Evolutionary conservation across 2,329 filamentous ascomycete species (phyloP), one percentile per base, ranked within the genome.

Genomic region (Periglandula ipomoeae): DNA sequence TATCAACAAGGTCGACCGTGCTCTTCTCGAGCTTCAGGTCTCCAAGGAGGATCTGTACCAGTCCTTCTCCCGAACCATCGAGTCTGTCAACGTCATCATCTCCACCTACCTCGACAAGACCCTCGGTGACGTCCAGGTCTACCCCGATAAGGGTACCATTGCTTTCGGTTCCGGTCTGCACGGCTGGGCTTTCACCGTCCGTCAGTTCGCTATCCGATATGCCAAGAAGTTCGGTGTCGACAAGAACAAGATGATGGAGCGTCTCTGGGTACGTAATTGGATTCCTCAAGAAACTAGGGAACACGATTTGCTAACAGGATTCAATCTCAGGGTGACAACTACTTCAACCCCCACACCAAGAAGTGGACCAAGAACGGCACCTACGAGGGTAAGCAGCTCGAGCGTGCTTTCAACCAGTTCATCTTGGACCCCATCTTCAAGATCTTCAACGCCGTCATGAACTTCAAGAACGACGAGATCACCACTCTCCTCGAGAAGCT

Each of bases 1-100:
- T 75, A 96, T 98, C 84, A 98, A 98, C 89, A 98, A 98, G 87
- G 93, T 98, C 74, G 93, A 98, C 71, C 91, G 93, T 78, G 90
- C 93, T 75, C 88, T 98, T 69, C 89, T 98, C 71, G 93, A 98
- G 78, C 84, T 98, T 58, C 93, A 98, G 80, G 85, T 96, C 68
- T 85, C 82, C 75, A 96, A 97, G 85, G 93, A 98, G 78, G 93
- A 98, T 70, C 79, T 98, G 61, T 98, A 95, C 85, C 91, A 97
- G 81, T 95, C 91, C 71, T 98, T 98, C 86, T 90, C 89, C 58
- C 87, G 91, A 85, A 95, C 93, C 71, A 90, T 98, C 67, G 93
- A 98, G 85, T 97, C 91, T 67, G 93, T 98, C 72, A 98, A 98
- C 82, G 93, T 98, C 78, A 89, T 97, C 73, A 97, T 98, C 75